These are phyloP conservation scores for Candida insectorum DNA, from an alignment of 805 yeast species.

Conservation along the genomic window DNA sequence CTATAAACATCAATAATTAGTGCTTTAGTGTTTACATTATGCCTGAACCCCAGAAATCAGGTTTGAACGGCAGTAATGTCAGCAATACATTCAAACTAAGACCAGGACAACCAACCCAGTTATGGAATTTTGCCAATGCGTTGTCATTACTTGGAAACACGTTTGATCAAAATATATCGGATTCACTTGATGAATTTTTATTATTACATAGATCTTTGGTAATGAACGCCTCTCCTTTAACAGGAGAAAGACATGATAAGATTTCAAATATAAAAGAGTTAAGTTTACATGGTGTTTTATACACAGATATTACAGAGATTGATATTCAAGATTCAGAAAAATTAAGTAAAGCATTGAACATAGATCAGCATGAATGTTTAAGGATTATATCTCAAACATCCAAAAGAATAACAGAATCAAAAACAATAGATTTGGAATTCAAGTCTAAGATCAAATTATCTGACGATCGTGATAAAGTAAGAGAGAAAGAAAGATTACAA, in stretches of 20 bases:
- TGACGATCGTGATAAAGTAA: constrained; percentile 30
- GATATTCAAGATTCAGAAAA: constrained; percentile 38
- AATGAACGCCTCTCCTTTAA: constrained; percentile 30
- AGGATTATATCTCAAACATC: constrained; percentile 44
- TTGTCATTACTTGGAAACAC: constrained; percentile 26
- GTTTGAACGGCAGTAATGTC: too few relatives aligned
- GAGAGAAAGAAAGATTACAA: constrained; percentile 26
- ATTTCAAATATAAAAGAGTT: constrained; percentile 22
- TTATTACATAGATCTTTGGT: constrained; percentile 27
- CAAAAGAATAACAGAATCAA: constrained; percentile 33
- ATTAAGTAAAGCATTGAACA: constrained; percentile 33
- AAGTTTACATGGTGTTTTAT: constrained; percentile 38
- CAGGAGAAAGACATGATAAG: neutral
- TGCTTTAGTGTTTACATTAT: too few relatives aligned
- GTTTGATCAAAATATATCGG: constrained; percentile 28
- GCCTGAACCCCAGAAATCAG: too few relatives aligned
- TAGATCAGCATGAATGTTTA: constrained; percentile 46
- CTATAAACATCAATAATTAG: too few relatives aligned
- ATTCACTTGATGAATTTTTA: constrained; percentile 40
- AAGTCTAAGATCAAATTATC: constrained; percentile 26
- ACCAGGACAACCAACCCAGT: constrained; percentile 31
- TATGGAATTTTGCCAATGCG: constrained; percentile 41
- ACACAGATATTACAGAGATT: constrained; percentile 29
- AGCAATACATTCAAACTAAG: constrained; percentile 12
- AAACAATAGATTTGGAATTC: constrained; percentile 18